Evolutionary conservation across 371 early-diverging fungal genomes (phyloP).

Genomic region (Phascolomyces articulosus): DNA sequence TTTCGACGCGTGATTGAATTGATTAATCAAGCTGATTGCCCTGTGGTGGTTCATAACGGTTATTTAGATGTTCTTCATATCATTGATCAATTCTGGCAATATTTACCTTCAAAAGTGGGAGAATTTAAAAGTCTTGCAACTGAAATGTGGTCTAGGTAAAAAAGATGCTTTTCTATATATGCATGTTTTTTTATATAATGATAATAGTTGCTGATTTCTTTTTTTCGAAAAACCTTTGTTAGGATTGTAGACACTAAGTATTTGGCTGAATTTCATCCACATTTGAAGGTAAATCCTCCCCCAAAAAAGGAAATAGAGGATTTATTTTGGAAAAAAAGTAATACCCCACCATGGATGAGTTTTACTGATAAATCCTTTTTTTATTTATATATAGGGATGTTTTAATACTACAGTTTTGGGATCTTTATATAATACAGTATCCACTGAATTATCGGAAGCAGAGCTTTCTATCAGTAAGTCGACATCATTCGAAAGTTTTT

Average conservation of each 20-base stretch:
- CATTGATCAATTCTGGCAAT: slow-evolving; percentile 72
- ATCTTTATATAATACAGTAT: slow-evolving; percentile 35
- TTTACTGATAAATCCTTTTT: not conserved
- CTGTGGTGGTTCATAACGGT: slow-evolving; percentile 85
- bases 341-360: too few species aligned
- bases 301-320: not conserved
- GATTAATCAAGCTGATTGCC: slow-evolving; percentile 69
- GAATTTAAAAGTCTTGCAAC: slow-evolving; percentile 60
- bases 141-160: slow-evolving; percentile 57
- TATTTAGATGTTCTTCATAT: slow-evolving; percentile 79
- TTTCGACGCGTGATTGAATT: slow-evolving; percentile 80
- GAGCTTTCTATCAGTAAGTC: slow-evolving; percentile 53
- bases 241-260: slow-evolving; percentile 67
- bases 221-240: slow-evolving; percentile 22
- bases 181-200: too few species aligned
- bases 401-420: slow-evolving; percentile 29
- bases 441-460: slow-evolving; percentile 26
- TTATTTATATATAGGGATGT: not conserved
- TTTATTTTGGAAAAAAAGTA: not conserved
- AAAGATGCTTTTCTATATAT: too few species aligned
- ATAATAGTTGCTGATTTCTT: slow-evolving; percentile 12
- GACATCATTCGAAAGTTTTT: too few species aligned
- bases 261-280: slow-evolving; percentile 37
- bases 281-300: slow-evolving; percentile 17
- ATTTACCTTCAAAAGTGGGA: slow-evolving; percentile 60